Evolutionary conservation across 1,284 basidiomycete genomes (phyloP).

Genomic region (Trametes hirsuta): DNA sequence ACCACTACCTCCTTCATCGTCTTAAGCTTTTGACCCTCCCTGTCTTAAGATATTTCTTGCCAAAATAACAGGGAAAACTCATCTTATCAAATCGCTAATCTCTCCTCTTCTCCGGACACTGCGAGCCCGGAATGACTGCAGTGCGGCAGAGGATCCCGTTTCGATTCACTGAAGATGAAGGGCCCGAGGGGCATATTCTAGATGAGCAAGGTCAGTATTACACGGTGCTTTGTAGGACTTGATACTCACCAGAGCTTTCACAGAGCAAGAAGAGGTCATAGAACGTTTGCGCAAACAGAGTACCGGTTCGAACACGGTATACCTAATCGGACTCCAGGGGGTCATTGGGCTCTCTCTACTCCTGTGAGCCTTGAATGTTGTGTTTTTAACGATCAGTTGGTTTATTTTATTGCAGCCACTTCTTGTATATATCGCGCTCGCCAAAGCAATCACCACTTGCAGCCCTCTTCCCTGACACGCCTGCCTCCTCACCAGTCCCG

Average conservation of each 20-base stretch:
- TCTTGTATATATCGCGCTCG: conserved; percentile 26
- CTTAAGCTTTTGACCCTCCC: no score
- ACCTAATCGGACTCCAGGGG: conserved; percentile 24
- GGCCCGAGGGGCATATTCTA: conserved; percentile 26
- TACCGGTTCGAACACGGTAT: conserved; percentile 23
- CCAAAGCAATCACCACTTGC: conserved; percentile 29
- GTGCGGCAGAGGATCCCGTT: conserved; percentile 33
- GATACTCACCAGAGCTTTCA: background rate
- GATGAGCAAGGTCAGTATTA: conserved; percentile 36
- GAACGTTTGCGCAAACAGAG: conserved; percentile 28
- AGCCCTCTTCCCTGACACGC: conserved; percentile 20
- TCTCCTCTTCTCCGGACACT: background rate
- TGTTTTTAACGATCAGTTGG: background rate
- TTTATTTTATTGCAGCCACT: conserved; percentile 24
- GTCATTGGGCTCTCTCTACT: conserved; percentile 29
- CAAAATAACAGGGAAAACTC: no score
- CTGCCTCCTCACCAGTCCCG: conserved; percentile 20
- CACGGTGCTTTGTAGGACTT: no score
- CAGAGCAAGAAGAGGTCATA: conserved; percentile 37
- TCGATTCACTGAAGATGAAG: conserved; percentile 26
- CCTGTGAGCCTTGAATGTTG: conserved; percentile 25
- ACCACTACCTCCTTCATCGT: background rate
- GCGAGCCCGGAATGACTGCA: conserved; percentile 14
- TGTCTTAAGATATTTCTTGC: no score
- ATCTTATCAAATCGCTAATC: background rate